A percentile compares a stretch with the other conserved stretches of the same genome.
These are phyloP conservation scores for Zizania palustris DNA, from an alignment of 202 grass and related monocot genomes.

Conservation along the genomic window DNA sequence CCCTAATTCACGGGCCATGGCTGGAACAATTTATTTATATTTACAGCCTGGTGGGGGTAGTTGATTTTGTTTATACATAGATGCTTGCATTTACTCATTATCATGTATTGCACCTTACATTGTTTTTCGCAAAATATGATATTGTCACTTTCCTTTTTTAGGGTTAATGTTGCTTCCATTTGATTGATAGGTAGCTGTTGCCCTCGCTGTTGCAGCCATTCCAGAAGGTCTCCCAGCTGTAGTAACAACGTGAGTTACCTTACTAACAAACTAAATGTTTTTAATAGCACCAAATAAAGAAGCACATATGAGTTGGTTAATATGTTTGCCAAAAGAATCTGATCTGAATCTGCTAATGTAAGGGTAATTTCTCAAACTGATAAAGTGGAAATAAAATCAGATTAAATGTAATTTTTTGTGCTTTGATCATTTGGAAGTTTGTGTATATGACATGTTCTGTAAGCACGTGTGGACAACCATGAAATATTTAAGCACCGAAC, in stretches of 20 bases:
- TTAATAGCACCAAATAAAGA: conserved; percentile 11
- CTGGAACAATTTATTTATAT: conserved; percentile 30
- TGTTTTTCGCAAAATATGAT: conserved; percentile 32
- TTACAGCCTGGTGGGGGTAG: conserved; percentile 5
- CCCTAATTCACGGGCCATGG: not conserved
- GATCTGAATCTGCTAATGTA: not conserved
- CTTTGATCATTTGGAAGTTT: conserved; percentile 25
- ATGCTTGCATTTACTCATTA: conserved; percentile 12
- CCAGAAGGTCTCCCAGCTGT: conserved; percentile 99
- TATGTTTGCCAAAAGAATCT: conserved; percentile 9
- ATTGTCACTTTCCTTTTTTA: not conserved
- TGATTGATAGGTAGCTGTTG: conserved; percentile 86
- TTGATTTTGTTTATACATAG: conserved; percentile 32
- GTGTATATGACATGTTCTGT: not conserved
- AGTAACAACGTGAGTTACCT: conserved; percentile 85
- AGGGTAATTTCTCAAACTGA: not conserved
- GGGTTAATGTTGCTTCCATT: conserved; percentile 33
- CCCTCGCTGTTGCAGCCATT: conserved; percentile 98
- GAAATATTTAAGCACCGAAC: not conserved
- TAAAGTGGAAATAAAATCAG: not conserved
- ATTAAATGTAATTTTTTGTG: not conserved
- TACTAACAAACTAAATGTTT: conserved; percentile 33
- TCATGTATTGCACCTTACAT: conserved; percentile 29
- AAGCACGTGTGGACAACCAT: not conserved
- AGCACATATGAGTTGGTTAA: not conserved